A percentile compares a stretch with the other conserved stretches of the same genome.
Evolutionary conservation across 2,329 filamentous ascomycete genomes (phyloP).

Genomic region (Xylariaceae sp.): DNA sequence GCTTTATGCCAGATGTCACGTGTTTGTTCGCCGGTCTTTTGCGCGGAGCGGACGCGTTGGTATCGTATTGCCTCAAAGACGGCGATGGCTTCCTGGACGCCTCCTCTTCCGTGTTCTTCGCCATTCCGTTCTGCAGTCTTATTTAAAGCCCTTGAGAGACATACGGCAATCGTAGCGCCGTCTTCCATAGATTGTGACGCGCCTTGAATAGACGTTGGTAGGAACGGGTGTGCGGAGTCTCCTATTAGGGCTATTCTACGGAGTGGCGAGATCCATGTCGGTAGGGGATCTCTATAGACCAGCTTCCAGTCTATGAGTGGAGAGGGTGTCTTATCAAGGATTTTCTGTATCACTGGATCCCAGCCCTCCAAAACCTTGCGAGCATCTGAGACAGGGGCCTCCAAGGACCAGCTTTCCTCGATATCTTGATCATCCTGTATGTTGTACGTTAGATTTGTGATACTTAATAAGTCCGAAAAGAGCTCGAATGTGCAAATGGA

Average conservation of each 20-base stretch:
- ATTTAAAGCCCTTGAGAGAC: conserved; percentile 32
- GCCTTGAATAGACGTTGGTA: conserved; percentile 45
- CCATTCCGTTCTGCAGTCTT: conserved; percentile 17
- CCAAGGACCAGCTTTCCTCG: conserved; percentile 20
- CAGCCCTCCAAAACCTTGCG: conserved; percentile 29
- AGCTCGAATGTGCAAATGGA: too few relatives aligned
- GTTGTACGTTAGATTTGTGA: neutral
- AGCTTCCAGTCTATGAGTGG: conserved; percentile 36
- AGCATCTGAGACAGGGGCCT: conserved; percentile 25
- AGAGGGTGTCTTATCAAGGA: conserved; percentile 35
- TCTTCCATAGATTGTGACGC: conserved; percentile 49
- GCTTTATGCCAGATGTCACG: conserved; percentile 51
- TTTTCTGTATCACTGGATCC: conserved; percentile 36
- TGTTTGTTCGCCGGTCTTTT: conserved; percentile 44
- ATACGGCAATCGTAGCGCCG: conserved; percentile 43
- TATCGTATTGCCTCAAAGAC: conserved; percentile 45
- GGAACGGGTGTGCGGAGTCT: conserved; percentile 48
- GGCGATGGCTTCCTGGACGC: conserved; percentile 38
- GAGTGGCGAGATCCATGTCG: conserved; percentile 39
- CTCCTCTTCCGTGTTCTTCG: too few relatives aligned
- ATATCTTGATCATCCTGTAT: conserved; percentile 27
- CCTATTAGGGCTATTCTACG: conserved; percentile 43
- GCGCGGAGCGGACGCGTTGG: conserved; percentile 43
- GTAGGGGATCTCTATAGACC: conserved; percentile 35
- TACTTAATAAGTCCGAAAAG: neutral